phyloP scores from a whole-genome alignment of 129 eudicot genomes.

The Tagetes patula region DNA sequence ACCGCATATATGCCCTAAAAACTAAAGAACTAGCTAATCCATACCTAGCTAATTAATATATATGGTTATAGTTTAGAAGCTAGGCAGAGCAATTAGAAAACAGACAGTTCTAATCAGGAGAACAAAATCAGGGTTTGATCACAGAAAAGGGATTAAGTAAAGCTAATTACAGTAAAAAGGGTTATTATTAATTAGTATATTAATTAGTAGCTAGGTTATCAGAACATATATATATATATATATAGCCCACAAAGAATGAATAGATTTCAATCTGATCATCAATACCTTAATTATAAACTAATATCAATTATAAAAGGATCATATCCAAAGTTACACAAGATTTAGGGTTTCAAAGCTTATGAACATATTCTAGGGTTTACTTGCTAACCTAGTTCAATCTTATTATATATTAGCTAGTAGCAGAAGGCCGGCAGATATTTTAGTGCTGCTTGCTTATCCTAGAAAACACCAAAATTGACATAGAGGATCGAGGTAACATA shows the following conservation, averaged over 20 bases:
- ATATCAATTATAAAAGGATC: constrained; percentile 22
- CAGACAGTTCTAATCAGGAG: not conserved
- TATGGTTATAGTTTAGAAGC: not conserved
- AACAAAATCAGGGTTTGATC: constrained; percentile 13
- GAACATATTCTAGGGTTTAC: constrained; percentile 62
- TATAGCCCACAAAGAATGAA: constrained; percentile 26
- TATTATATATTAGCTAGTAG: constrained; percentile 34
- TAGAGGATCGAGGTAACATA: constrained; percentile 6
- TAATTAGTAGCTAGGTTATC: constrained; percentile 16
- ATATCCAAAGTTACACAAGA: constrained; percentile 48
- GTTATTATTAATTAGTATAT: constrained; percentile 12
- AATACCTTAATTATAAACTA: constrained; percentile 18
- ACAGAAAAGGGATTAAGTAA: not conserved
- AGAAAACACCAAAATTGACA: constrained; percentile 40
- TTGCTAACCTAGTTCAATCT: constrained; percentile 37
- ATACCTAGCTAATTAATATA: not conserved
- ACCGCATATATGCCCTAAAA: not conserved
- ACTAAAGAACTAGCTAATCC: not conserved
- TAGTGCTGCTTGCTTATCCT: not conserved
- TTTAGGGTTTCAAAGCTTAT: constrained; percentile 50
- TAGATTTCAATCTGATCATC: constrained; percentile 21
- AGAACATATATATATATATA: not conserved
- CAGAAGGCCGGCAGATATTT: constrained; percentile 13
- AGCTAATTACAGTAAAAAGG: not conserved
- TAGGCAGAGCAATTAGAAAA: constrained; percentile 30